Conservation (phyloP, 2,329 filamentous ascomycete species). For the Ceratocystis alfenasii region DNA sequence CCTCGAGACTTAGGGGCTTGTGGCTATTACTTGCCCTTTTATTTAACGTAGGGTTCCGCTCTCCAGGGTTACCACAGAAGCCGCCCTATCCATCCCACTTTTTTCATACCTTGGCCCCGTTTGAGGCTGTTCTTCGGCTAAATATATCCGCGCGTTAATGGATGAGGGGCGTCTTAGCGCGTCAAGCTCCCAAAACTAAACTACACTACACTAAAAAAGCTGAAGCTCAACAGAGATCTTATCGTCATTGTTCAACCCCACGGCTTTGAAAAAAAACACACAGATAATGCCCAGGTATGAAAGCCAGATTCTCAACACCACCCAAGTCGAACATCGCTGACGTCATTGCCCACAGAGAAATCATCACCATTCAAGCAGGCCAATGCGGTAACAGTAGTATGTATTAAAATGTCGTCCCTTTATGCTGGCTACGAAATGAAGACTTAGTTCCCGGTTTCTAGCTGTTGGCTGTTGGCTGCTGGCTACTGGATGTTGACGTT, state of each 20-base stretch:
- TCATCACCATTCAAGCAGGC: conserved; percentile 97
- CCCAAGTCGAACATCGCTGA: conserved; percentile 8
- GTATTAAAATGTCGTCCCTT: conserved; percentile 32
- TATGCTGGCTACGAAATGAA: not conserved
- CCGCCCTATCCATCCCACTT: not conserved
- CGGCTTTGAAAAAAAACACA: not conserved
- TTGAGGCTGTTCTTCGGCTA: conserved; percentile 1
- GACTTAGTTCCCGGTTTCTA: not conserved
- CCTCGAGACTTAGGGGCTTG: not conserved
- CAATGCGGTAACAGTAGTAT: conserved; percentile 98
- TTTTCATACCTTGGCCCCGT: not conserved
- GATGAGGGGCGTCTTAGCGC: not conserved
- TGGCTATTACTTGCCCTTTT: not conserved
- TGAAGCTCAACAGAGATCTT: conserved; percentile 12
- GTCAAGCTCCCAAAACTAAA: not conserved
- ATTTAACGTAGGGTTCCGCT: not conserved
- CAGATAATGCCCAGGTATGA: conserved; percentile 23
- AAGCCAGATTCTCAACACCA: not conserved
- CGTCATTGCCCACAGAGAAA: conserved; percentile 54
- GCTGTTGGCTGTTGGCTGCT: no score
- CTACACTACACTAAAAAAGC: not conserved
- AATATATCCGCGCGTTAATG: not conserved
- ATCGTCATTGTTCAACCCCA: conserved; percentile 5
- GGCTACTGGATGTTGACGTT: not conserved
- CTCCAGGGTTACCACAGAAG: not conserved